Evolutionary conservation across 768 basidiomycete species (phyloP).

Genomic region (Lanmaoa rubissima): DNA sequence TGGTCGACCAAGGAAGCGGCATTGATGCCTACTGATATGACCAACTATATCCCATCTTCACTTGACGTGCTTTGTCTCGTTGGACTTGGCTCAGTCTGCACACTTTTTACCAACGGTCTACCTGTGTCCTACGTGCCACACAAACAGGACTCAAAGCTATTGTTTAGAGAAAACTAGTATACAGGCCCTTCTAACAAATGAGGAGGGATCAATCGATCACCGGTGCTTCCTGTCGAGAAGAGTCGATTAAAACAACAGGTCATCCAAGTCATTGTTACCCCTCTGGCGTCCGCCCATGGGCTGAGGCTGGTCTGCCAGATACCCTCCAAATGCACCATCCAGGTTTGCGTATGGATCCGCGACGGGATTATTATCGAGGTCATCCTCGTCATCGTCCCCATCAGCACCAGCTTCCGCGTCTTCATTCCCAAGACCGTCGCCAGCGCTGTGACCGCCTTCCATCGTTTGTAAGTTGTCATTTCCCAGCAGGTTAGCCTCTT

Average conservation of each 20-base stretch:
- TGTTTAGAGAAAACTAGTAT: slow-evolving; percentile 2
- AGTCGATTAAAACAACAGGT: slow-evolving; percentile 55
- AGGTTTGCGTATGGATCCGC: slow-evolving; percentile 83
- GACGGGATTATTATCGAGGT: slow-evolving; percentile 30
- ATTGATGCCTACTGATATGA: background rate
- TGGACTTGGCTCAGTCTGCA: background rate
- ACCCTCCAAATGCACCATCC: slow-evolving; percentile 72
- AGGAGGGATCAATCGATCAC: background rate
- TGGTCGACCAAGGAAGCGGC: background rate
- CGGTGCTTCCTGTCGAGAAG: background rate
- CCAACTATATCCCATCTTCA: background rate
- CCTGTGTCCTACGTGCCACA: slow-evolving; percentile 10
- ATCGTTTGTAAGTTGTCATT: slow-evolving; percentile 7
- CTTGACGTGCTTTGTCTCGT: background rate
- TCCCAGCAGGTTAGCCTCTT: slow-evolving; percentile 19
- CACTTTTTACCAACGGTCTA: background rate
- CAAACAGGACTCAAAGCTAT: background rate
- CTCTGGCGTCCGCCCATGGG: slow-evolving; percentile 48
- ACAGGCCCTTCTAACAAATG: background rate
- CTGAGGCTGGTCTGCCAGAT: slow-evolving; percentile 68
- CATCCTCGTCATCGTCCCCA: slow-evolving; percentile 43
- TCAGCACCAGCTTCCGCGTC: slow-evolving; percentile 26
- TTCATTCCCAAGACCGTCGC: slow-evolving; percentile 24
- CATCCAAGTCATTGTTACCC: slow-evolving; percentile 55
- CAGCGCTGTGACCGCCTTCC: slow-evolving; percentile 2